Evolutionary conservation across 208 protist genomes (phyloP), one percentile per base, ranked within the genome.

Genomic region (Crithidia thermophila): DNA sequence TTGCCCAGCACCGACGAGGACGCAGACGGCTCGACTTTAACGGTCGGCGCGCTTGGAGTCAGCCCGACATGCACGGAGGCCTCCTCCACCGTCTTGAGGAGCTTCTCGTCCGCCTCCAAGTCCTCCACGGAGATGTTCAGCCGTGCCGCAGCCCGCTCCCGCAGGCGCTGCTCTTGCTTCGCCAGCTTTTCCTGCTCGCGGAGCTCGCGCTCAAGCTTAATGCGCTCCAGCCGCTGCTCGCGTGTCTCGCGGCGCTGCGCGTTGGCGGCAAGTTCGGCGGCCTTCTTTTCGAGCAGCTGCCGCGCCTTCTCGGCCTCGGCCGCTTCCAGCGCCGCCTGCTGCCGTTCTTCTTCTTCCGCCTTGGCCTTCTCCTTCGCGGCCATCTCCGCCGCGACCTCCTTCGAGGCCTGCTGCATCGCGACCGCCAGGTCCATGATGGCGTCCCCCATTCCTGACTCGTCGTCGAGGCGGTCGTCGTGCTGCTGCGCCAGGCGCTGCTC

Each of bases 401-500:
- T 72, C 27, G 72, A 63, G 4, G 79, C 84, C 34, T 82, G 51
- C 61, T 82, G 81, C 85, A 94, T 90, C 11, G 81, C 82, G 9
- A 81, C 30, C 7, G 88, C 88, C 25, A 94, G 69, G 51, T 80
- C 76, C 58, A 94, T 87, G 18, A 90, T 72, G 23, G 63, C 43
- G 31, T 87, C 79, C 16, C 88, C 78, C 20, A 94, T 81, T 33
- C 67, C 73, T 33, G 52, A 42, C 25, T 64, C 67, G 28, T 39
- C 23, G 33, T 72, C 53, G 2, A 42, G 14, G 11, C 70, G 72
- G 18, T 49, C 67, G n/a, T 83, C 75, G 25, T 72, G 61, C 63
- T 87, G 79, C 55, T 91, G 85, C 14, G 81, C 81, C 0, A 91
- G 59, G 14, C 85, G 84, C 73, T 92, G 75, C 63, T 91, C 83